Evolutionary conservation across 768 basidiomycete genomes (phyloP).

Genomic region (Tricholoma sp.): DNA sequence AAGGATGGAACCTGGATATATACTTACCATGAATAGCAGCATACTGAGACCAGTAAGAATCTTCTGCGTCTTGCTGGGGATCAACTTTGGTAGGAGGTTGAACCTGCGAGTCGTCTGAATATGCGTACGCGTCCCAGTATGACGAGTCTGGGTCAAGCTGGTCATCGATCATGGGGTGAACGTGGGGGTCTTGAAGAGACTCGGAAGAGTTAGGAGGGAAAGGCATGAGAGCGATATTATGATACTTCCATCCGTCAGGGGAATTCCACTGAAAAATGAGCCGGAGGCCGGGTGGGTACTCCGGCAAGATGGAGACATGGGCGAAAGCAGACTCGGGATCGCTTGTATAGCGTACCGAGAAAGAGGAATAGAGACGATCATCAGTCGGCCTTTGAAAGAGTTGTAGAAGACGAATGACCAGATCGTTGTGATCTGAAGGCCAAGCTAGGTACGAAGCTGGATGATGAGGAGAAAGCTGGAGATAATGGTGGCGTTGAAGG

Average conservation of each 20-base stretch:
- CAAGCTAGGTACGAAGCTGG: conserved; percentile 60
- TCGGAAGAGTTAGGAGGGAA: conserved; percentile 46
- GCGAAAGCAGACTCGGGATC: conserved; percentile 53
- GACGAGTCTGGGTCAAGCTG: conserved; percentile 44
- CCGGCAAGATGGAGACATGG: conserved; percentile 45
- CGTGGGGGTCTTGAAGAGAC: conserved; percentile 24
- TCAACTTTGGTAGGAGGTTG: conserved; percentile 11
- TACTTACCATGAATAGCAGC: conserved; percentile 59
- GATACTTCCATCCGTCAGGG: conserved; percentile 57
- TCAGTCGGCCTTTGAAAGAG: conserved; percentile 27
- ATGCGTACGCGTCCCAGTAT: conserved; percentile 68
- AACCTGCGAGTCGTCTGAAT: conserved; percentile 25
- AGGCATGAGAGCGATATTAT: conserved; percentile 65
- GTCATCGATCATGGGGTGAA: conserved; percentile 18
- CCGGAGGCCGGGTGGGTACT: conserved; percentile 34
- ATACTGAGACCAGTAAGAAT: conserved; percentile 78
- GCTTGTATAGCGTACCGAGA: conserved; percentile 27
- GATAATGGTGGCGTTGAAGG: conserved; percentile 61
- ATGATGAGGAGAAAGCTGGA: conserved; percentile 45
- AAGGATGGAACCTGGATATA: neutral
- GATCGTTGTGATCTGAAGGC: conserved; percentile 40
- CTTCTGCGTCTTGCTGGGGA: conserved; percentile 32
- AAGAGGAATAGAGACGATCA: conserved; percentile 29
- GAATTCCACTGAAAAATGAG: conserved; percentile 67
- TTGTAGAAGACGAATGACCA: conserved; percentile 39